A percentile compares a stretch with the other conserved stretches of the same genome.
These are phyloP conservation scores for Catharanthus roseus DNA, from an alignment of 257 asterid species.

Conservation along the genomic window DNA sequence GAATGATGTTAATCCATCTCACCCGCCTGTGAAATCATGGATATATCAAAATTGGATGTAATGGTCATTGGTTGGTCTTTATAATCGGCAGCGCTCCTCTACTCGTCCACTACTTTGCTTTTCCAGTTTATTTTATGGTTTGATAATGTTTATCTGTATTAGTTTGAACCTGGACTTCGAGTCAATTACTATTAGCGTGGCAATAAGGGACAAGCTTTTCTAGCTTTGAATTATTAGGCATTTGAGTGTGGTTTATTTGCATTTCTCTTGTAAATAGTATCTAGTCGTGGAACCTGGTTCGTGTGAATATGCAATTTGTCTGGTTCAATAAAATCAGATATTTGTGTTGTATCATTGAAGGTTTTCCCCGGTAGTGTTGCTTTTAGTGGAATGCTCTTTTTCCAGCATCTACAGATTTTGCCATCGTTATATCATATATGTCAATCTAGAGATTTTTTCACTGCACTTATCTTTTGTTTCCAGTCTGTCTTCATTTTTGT, in stretches of 20 bases:
- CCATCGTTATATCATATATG: too few species aligned
- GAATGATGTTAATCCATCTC: slow-evolving; percentile 31
- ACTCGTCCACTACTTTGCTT: not conserved
- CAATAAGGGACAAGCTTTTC: slow-evolving; percentile 33
- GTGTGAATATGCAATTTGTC: slow-evolving; percentile 12
- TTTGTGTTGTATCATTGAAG: not conserved
- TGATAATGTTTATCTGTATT: not conserved
- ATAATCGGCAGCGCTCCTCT: not conserved
- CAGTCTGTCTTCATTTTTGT: not conserved
- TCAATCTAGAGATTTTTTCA: too few species aligned
- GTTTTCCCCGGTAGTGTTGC: not conserved
- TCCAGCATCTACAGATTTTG: not conserved
- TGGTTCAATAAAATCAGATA: slow-evolving; percentile 8
- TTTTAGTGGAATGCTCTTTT: not conserved
- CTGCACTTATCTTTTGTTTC: not conserved
- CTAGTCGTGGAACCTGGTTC: not conserved
- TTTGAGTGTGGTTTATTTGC: slow-evolving; percentile 28
- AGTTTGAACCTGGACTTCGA: slow-evolving; percentile 17
- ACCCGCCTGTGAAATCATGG: slow-evolving; percentile 32
- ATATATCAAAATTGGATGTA: slow-evolving; percentile 50
- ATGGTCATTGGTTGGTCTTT: slow-evolving; percentile 8
- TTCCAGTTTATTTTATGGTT: slow-evolving; percentile 6
- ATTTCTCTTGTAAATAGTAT: slow-evolving; percentile 33
- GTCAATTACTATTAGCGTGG: slow-evolving; percentile 12
- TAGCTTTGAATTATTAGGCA: slow-evolving; percentile 17